A percentile compares a stretch with the other conserved stretches of the same genome.
phyloP scores from a whole-genome alignment of 208 protist species.

The Leishmania tarentolae region DNA sequence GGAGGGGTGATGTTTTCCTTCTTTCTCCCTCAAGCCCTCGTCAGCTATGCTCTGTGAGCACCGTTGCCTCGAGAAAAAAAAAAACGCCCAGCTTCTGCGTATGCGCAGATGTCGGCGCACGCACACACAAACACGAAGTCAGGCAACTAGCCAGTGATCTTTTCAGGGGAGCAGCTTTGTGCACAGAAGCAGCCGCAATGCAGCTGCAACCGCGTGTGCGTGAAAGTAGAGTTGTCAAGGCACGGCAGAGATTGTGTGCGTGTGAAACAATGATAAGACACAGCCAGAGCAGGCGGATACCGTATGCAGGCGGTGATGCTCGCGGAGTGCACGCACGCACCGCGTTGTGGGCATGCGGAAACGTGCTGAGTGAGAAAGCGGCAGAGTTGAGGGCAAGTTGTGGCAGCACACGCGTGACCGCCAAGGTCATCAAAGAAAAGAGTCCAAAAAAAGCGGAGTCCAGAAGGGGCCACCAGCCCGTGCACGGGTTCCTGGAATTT shows the following conservation, averaged over 20 bases:
- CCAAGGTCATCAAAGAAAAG: neutral
- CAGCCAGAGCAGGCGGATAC: neutral
- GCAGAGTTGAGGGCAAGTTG: neutral
- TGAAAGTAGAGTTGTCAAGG: neutral
- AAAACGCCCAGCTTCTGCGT: neutral
- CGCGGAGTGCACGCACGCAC: neutral
- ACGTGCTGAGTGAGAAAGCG: neutral
- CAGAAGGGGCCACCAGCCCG: neutral
- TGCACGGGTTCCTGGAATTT: neutral
- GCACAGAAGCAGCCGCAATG: neutral
- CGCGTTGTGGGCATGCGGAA: neutral
- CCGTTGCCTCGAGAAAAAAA: neutral
- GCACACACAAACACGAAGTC: neutral
- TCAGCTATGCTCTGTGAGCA: neutral
- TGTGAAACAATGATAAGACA: neutral
- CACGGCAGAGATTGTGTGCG: neutral
- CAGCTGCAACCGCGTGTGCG: neutral
- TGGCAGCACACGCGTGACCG: neutral
- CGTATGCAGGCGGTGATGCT: neutral
- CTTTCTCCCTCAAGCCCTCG: too few relatives aligned
- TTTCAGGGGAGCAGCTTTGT: neutral
- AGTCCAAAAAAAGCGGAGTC: neutral
- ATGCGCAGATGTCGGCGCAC: neutral
- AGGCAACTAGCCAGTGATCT: neutral
- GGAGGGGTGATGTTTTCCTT: neutral